Base-by-base conservation (phyloP, 495 filamentous ascomycete species). In the Neurospora sp. region DNA sequence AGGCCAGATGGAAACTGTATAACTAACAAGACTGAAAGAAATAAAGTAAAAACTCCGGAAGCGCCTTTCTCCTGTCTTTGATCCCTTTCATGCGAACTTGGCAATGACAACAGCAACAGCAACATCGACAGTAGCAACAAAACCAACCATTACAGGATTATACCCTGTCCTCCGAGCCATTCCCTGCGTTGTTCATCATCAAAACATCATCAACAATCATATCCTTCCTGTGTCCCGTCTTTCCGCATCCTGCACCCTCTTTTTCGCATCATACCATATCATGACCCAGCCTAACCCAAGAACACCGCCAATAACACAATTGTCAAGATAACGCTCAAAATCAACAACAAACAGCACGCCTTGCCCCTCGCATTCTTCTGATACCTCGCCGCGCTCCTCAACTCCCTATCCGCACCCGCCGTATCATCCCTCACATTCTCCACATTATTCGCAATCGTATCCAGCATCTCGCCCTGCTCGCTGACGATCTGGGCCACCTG, bases 401-500 rank as follows among this genome's bases (percentile, higher is more conserved):
- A 82, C 85, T 99, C 94, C 66, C 88, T 81, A 80, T 96, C 92
- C 31, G 96, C 96, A 17, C 94, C 94, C 66, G 88, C 87, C 5
- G 94, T 96, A 77, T 94, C 90, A 39, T 89, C 89, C 71, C 89
- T 88, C 72, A 94, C 92, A 73, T 89, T 90, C 78, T 94, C 87
- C 7, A 98, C 93, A 79, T 98, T 97, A 73, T 91, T 90, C 74
- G 88, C 89, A 78, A 99, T 97, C 70, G 93, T 93, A 81, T 97
- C 93, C 15, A 99, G 85, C 80, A 91, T 88, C 59, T 92, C 93
- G 17, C 96, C 96, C 83, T 99, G 96, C 82, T 97, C 94, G 76
- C 88, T 88, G 43, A 99, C 95, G 77, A 99, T 98, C 77, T 96
- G 93, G 48, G 96, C 96, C 34, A 99, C 93, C 83, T 99, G 96